A percentile compares a stretch with the other conserved stretches of the same genome.
phyloP scores from a whole-genome alignment of 2,329 filamentous ascomycete genomes.

The Alternaria tenuissima region DNA sequence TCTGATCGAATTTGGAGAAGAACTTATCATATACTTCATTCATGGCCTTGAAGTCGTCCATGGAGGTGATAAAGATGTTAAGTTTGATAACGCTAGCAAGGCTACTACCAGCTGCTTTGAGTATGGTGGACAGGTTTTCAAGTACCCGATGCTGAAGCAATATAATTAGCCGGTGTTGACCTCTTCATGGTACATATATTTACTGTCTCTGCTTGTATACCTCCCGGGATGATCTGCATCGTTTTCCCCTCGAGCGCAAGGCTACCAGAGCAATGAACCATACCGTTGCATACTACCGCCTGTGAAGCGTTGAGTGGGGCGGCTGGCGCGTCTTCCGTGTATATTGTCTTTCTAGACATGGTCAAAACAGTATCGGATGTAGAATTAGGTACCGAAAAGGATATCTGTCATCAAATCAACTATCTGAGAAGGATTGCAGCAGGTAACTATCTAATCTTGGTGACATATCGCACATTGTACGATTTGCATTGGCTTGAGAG shows the following conservation, averaged over 20 bases:
- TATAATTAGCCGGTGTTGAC: background rate
- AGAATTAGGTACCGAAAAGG: background rate
- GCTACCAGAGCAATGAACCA: constrained; percentile 2
- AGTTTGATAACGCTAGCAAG: background rate
- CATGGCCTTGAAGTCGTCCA: background rate
- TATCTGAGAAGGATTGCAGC: background rate
- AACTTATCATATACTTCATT: background rate
- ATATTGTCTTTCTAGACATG: background rate
- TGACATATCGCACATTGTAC: background rate
- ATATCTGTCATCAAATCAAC: background rate
- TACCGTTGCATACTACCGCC: constrained; percentile 2
- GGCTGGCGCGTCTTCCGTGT: background rate
- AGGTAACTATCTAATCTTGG: background rate
- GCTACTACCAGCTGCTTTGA: background rate
- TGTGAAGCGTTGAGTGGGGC: constrained; percentile 1
- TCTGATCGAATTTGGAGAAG: background rate
- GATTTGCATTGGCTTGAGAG: background rate
- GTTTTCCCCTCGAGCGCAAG: background rate
- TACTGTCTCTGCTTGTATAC: constrained; percentile 4
- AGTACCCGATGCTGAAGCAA: background rate
- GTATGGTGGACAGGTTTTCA: background rate
- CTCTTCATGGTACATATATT: background rate
- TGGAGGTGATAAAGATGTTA: background rate
- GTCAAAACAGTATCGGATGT: background rate
- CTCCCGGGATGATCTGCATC: constrained; percentile 1